phyloP scores from a whole-genome alignment of 1,139 yeast genomes.

The Pneumocystis jirovecii region DNA sequence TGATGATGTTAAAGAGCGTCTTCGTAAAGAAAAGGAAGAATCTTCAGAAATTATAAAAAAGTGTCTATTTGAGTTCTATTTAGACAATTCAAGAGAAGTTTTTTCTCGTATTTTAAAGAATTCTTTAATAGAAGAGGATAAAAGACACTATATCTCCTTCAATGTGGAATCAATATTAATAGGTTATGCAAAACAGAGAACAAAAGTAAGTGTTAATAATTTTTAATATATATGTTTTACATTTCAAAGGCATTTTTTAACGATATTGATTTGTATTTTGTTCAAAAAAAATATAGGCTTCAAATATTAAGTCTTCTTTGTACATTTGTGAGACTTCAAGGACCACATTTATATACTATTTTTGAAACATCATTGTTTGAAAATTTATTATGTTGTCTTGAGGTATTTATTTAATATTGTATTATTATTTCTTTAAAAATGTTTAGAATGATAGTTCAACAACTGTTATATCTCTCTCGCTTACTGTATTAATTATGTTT shows the following conservation, averaged over 20 bases:
- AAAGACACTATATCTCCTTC: background rate
- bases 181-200: background rate
- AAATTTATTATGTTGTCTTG: background rate
- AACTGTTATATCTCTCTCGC: slow-evolving; percentile 30
- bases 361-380: slow-evolving; percentile 7
- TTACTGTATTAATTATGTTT: slow-evolving; percentile 37
- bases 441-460: slow-evolving; percentile 32
- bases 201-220: background rate
- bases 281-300: slow-evolving; percentile 4
- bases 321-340: slow-evolving; percentile 2
- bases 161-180: background rate
- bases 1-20: background rate
- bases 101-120: background rate
- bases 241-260: background rate
- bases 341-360: slow-evolving; percentile 6
- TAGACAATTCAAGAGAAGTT: background rate
- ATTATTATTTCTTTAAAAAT: background rate
- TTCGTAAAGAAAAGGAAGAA: background rate
- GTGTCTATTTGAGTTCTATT: background rate
- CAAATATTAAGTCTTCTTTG: slow-evolving; percentile 3
- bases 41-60: background rate
- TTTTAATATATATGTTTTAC: background rate
- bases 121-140: background rate
- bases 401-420: background rate
- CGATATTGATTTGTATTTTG: background rate